These are phyloP conservation scores for Triangularia verruculosa DNA, from an alignment of 2,329 filamentous ascomycete genomes.

Conservation along the genomic window DNA sequence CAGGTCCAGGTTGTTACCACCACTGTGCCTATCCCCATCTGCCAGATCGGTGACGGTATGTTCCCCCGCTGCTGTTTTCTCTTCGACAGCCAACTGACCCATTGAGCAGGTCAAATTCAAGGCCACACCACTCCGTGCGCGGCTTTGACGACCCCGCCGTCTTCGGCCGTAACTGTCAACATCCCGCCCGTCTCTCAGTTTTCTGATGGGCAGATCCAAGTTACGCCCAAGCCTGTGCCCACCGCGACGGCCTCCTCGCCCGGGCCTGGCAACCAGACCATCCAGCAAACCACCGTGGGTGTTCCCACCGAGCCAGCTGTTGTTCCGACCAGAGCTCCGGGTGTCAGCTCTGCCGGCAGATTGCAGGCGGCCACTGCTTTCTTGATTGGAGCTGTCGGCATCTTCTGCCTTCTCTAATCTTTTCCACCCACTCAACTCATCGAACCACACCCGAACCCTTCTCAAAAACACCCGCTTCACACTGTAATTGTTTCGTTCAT, in stretches of 20 bases:
- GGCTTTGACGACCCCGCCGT: conserved; percentile 31
- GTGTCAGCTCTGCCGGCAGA: conserved; percentile 27
- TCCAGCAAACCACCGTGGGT: background rate
- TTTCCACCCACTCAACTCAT: background rate
- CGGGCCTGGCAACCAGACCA: background rate
- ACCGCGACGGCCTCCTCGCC: background rate
- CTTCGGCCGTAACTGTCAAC: conserved; percentile 26
- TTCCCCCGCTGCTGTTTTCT: background rate
- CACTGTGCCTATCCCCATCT: conserved; percentile 44
- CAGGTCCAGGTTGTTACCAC: conserved; percentile 50
- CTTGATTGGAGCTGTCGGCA: conserved; percentile 25
- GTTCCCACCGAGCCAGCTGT: conserved; percentile 9
- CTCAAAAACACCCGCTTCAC: background rate
- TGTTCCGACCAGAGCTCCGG: conserved; percentile 20
- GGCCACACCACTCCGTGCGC: conserved; percentile 46
- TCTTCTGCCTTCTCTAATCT: conserved; percentile 36
- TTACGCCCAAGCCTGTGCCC: conserved; percentile 28
- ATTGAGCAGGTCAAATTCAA: conserved; percentile 46
- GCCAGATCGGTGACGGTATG: conserved; percentile 48
- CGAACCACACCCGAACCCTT: background rate
- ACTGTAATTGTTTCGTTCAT: background rate
- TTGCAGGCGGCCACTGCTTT: conserved; percentile 13
- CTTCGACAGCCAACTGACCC: background rate
- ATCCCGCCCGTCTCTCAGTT: conserved; percentile 41
- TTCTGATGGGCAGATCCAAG: conserved; percentile 49